Base-by-base conservation (phyloP, 1,284 basidiomycete species). In the Amylostereum areolatum region DNA sequence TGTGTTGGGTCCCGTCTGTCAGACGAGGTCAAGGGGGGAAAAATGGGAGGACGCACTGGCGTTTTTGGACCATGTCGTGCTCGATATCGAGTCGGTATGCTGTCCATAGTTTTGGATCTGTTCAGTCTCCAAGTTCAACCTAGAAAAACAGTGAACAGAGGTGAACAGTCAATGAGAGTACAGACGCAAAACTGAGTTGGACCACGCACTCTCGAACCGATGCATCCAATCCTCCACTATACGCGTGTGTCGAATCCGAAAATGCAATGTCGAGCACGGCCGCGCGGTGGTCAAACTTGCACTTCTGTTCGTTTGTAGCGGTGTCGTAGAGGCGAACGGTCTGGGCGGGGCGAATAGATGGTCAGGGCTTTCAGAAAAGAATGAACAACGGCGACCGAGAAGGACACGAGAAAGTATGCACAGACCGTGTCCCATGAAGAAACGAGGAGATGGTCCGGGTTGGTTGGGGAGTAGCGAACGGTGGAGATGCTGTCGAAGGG, bases 361-460 rank as follows among this genome's bases (percentile, higher is more conserved):
- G 37, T 34, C 40, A 40, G 30, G 31, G 41, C 48, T 41, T 48
- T 49, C 31, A 49, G 43, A 52, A 36, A 27, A 44, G 48, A 43
- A 37, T 45, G 42, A 45, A 46, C 44, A 51, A 28, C 37, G 29
- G 45, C 29, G 25, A 37, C 25, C 41, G 10, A 49, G 32, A 42
- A 34, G 24, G 30, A 18, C 5, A 47, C 33, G 34, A 36, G 43
- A 31, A 32, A 32, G 28, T 11, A 32, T 43, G 54, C 45, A 72
- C 85, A 54, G 62, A 94, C 92, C 44, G 89, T 82, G 67, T 96
- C 93, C 93, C 93, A 96, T 51, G 88, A 86, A 8, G 89, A 82
- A 18, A 87, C 85, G 2, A 95, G 69, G 1, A 97, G 70, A 27
- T 86, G 81, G 52, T 86, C 75, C 4, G 89, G 83, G 60, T 87